Evolutionary conservation across 164 flowering plant genomes (phyloP).

Genomic region (Berberis vulgaris): DNA sequence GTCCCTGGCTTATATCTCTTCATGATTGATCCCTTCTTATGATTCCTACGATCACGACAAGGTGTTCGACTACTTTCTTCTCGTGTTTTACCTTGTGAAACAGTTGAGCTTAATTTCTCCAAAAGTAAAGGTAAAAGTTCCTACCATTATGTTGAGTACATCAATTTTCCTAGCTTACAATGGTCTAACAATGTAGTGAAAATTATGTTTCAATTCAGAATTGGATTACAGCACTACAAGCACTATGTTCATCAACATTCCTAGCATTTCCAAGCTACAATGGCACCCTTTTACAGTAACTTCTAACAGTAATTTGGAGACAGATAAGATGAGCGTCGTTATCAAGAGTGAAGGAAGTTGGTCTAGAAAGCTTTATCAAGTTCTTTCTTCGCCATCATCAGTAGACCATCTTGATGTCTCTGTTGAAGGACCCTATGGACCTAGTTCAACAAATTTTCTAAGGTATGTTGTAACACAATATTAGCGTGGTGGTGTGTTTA

Average conservation of each 20-base stretch:
- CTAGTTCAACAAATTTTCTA: conserved; percentile 46
- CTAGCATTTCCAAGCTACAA: conserved; percentile 60
- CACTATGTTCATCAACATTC: conserved; percentile 47
- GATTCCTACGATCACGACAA: conserved; percentile 61
- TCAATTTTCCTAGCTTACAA: too few species aligned
- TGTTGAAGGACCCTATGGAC: conserved; percentile 91
- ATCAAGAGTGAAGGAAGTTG: conserved; percentile 58
- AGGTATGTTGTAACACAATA: conserved; percentile 27
- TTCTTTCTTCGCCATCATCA: conserved; percentile 40
- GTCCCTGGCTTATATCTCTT: conserved; percentile 85
- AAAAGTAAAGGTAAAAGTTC: conserved; percentile 39
- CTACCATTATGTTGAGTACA: too few species aligned
- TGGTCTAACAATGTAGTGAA: too few species aligned
- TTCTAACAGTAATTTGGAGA: conserved; percentile 49
- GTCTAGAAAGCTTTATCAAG: conserved; percentile 50
- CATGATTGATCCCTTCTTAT: conserved; percentile 62
- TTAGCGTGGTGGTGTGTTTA: neutral
- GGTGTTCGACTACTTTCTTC: conserved; percentile 50
- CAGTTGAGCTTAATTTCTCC: conserved; percentile 75
- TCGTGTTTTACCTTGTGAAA: conserved; percentile 51
- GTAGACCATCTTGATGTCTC: conserved; percentile 49
- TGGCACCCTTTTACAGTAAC: conserved; percentile 81
- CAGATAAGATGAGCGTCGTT: conserved; percentile 47
- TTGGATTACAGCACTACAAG: conserved; percentile 51
- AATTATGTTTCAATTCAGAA: conserved; percentile 17